Percentiles rank a stretch among this genome's conserved stretches.
These are phyloP conservation scores for Scheffersomyces coipomensis DNA, from an alignment of 805 yeast species.

Conservation along the genomic window DNA sequence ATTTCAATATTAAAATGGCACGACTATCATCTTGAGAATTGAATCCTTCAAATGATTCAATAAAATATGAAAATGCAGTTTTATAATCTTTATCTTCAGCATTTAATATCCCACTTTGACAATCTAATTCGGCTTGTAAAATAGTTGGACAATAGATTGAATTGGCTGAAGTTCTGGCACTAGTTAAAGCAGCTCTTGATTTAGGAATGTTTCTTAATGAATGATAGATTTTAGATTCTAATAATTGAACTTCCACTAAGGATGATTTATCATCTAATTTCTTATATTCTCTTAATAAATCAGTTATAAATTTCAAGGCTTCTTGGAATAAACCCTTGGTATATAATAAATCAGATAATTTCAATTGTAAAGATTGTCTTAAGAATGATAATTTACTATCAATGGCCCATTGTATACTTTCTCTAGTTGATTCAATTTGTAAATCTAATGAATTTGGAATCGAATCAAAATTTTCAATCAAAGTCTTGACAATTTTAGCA, in stretches of 20 bases:
- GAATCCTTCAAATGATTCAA: slow-evolving; percentile 91
- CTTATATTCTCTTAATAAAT: slow-evolving; percentile 79
- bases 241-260: slow-evolving; percentile 89
- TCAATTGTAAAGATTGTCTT: slow-evolving; percentile 83
- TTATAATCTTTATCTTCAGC: slow-evolving; percentile 97
- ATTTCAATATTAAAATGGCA: slow-evolving; percentile 79
- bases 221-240: slow-evolving; percentile 88
- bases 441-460: slow-evolving; percentile 62
- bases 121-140: slow-evolving; percentile 89
- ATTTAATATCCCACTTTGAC: slow-evolving; percentile 92
- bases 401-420: slow-evolving; percentile 84
- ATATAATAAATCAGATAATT: slow-evolving; percentile 74
- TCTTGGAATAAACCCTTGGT: slow-evolving; percentile 63
- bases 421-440: slow-evolving; percentile 72
- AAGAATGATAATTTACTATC: slow-evolving; percentile 81
- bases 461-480: slow-evolving; percentile 74
- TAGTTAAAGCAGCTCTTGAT: slow-evolving; percentile 86
- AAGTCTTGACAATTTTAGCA: slow-evolving; percentile 80
- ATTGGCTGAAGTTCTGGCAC: slow-evolving; percentile 97
- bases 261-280: slow-evolving; percentile 94
- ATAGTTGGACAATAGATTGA: slow-evolving; percentile 93
- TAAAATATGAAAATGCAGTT: slow-evolving; percentile 93
- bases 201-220: slow-evolving; percentile 89
- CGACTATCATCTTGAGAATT: slow-evolving; percentile 60
- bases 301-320: slow-evolving; percentile 69